Conservation (phyloP, 345 rosid genomes). For the thale cress (Arabidopsis thaliana) region TAIR10.1 NC_003076.8:8144001-8144500, state of each 20-base stretch:
- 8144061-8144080: slow-evolving; percentile 70
- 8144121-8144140: slow-evolving; percentile 54
- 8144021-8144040: slow-evolving; percentile 55
- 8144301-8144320: neutral
- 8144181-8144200: slow-evolving; percentile 44
- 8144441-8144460: neutral
- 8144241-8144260: neutral
- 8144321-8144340: neutral
- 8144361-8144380: neutral
- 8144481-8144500: slow-evolving; percentile 58
- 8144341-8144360: too few relatives aligned
- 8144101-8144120: slow-evolving; percentile 57
- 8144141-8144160: slow-evolving; percentile 75
- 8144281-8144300: neutral
- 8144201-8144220: slow-evolving; percentile 40
- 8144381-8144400: neutral
- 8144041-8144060: slow-evolving; percentile 44
- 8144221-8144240: neutral
- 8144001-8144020: slow-evolving; percentile 59
- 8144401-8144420: neutral
- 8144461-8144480: neutral
- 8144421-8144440: neutral
- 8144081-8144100: slow-evolving; percentile 65
- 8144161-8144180: slow-evolving; percentile 65
- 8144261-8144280: neutral